phyloP scores from a whole-genome alignment of 768 basidiomycete species.

The Phaeotremella fagi region DNA sequence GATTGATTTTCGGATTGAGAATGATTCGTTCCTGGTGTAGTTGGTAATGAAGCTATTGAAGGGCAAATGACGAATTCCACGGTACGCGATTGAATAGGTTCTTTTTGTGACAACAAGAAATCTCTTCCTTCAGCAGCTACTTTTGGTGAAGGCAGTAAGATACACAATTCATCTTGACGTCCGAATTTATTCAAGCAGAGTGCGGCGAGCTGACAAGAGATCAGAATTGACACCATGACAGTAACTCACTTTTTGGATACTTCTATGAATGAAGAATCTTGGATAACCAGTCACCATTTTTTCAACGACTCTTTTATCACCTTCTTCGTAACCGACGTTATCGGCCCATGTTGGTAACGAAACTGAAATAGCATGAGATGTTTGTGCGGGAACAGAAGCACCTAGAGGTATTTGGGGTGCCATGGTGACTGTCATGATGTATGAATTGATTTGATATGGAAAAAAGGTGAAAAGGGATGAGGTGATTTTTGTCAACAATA shows the following conservation, averaged over 20 bases:
- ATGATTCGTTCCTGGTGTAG: constrained; percentile 4
- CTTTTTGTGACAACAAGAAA: constrained; percentile 57
- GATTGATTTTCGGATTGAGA: constrained; percentile 2
- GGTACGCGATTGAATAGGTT: constrained; percentile 59
- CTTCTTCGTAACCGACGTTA: constrained; percentile 86
- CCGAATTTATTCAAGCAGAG: constrained; percentile 78
- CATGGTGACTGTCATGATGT: constrained; percentile 13
- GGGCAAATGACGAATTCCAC: constrained; percentile 63
- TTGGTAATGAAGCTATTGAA: constrained; percentile 25
- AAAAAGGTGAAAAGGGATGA: background rate
- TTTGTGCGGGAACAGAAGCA: constrained; percentile 44
- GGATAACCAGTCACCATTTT: constrained; percentile 88
- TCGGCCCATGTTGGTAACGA: constrained; percentile 89
- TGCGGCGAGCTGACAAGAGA: constrained; percentile 60
- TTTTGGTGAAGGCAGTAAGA: constrained; percentile 70
- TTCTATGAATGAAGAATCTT: constrained; percentile 84
- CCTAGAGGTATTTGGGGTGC: constrained; percentile 38
- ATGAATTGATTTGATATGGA: background rate
- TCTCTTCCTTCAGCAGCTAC: constrained; percentile 70
- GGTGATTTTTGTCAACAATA: background rate
- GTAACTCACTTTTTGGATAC: constrained; percentile 68
- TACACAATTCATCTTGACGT: constrained; percentile 62
- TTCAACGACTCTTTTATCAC: constrained; percentile 70
- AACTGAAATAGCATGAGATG: constrained; percentile 87
- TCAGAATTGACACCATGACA: background rate